These are phyloP conservation scores for Podila epigama DNA, from an alignment of 192 early-diverging fungal species.

Conservation along the genomic window DNA sequence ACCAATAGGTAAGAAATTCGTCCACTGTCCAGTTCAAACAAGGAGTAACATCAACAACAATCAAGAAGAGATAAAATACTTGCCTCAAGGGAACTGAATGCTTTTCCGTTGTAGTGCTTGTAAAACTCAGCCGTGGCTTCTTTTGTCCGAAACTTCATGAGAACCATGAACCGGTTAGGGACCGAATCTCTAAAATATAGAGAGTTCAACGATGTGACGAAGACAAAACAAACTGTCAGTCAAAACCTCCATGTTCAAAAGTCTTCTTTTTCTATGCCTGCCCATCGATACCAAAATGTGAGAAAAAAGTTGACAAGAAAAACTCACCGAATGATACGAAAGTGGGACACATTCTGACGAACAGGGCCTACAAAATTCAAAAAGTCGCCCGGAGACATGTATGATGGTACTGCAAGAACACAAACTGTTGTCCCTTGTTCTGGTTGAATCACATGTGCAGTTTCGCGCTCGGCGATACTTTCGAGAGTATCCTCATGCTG, in stretches of 20 bases:
- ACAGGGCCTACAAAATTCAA: conserved; percentile 82
- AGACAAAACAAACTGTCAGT: no score
- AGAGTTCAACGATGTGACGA: no score
- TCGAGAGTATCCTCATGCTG: not conserved
- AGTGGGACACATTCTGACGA: conserved; percentile 71
- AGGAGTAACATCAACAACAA: no score
- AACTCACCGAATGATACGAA: conserved; percentile 70
- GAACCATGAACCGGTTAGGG: conserved; percentile 88
- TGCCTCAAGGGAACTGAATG: conserved; percentile 86
- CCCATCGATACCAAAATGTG: no score
- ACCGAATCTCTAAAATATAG: conserved; percentile 81
- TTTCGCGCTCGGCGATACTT: conserved; percentile 1
- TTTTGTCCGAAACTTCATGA: conserved; percentile 78
- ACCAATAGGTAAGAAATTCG: not conserved
- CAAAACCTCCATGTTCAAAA: no score
- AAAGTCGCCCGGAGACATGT: conserved; percentile 91
- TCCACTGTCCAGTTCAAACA: no score
- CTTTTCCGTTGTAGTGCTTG: conserved; percentile 79
- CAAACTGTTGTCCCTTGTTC: conserved; percentile 62
- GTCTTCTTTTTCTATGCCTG: not conserved
- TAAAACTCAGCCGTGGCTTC: conserved; percentile 74
- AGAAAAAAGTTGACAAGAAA: not conserved
- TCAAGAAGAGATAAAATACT: not conserved
- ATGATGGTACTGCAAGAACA: conserved; percentile 87
- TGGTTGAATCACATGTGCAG: conserved; percentile 34